Conservation (phyloP, 2,329 filamentous ascomycete species). For the Cladosporium sp. region DNA sequence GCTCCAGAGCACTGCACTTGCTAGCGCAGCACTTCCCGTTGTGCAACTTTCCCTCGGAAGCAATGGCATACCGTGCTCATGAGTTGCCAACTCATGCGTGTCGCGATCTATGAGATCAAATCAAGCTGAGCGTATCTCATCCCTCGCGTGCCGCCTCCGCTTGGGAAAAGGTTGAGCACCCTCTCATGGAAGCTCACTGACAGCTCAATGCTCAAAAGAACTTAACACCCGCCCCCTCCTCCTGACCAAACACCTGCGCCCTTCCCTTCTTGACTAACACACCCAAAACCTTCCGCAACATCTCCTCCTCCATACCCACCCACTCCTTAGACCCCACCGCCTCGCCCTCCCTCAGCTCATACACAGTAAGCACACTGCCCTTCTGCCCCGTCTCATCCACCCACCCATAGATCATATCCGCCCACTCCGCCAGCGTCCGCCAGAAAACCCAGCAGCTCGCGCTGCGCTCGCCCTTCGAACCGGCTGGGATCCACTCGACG, state of each 20-base stretch:
- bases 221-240: conserved; percentile 88
- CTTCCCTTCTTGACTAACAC: conserved; percentile 85
- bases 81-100: no score
- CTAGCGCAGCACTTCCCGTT: no score
- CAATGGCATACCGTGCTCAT: no score
- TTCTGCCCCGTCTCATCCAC: conserved; percentile 84
- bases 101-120: no score
- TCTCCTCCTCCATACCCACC: conserved; percentile 65
- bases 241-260: conserved; percentile 87
- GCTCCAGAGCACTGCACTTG: no score
- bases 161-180: no score
- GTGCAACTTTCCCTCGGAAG: no score
- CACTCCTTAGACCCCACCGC: conserved; percentile 52
- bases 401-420: conserved; percentile 70
- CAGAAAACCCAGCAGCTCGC: conserved; percentile 73
- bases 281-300: conserved; percentile 73
- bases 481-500: conserved; percentile 56
- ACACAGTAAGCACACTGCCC: conserved; percentile 83
- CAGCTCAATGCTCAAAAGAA: conserved; percentile 66
- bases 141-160: no score
- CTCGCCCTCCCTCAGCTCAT: conserved; percentile 88
- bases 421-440: conserved; percentile 89
- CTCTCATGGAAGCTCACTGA: not conserved
- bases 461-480: conserved; percentile 34
- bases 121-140: no score